Percentiles rank a stretch among this genome's conserved stretches.
These are phyloP conservation scores for Phascolomyces articulosus DNA, from an alignment of 371 early-diverging fungal species.

Conservation along the genomic window DNA sequence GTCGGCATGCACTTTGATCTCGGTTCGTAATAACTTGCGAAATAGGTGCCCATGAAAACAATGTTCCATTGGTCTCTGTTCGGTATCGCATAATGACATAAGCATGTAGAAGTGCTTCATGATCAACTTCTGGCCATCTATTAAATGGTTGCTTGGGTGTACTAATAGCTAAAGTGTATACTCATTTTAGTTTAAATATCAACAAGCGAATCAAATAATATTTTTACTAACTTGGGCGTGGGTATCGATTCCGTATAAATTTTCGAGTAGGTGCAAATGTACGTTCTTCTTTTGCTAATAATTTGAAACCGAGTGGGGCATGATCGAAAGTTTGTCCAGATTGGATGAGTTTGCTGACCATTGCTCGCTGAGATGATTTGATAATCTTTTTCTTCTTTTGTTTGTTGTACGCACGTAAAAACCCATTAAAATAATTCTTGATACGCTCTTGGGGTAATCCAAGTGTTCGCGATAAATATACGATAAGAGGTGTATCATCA, in stretches of 20 bases:
- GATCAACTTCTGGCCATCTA: conserved; percentile 11
- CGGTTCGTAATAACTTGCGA: conserved; percentile 12
- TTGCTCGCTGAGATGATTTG: not conserved
- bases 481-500: conserved; percentile 14
- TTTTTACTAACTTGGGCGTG: not conserved
- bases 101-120: conserved; percentile 15
- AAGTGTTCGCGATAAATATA: conserved; percentile 14
- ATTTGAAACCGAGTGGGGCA: not conserved
- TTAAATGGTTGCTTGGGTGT: not conserved
- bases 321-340: not conserved
- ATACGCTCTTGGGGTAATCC: conserved; percentile 15
- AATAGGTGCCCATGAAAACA: conserved; percentile 18
- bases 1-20: conserved; percentile 5
- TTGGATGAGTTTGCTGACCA: not conserved
- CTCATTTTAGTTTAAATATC: too few relatives aligned
- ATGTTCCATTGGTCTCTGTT: not conserved
- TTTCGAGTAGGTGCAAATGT: conserved; percentile 19
- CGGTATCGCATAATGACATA: conserved; percentile 22
- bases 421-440: conserved; percentile 18
- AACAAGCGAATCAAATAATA: too few relatives aligned
- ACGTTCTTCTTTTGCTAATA: not conserved
- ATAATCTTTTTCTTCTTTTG: not conserved
- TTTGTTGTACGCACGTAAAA: conserved; percentile 8
- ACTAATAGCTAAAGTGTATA: not conserved
- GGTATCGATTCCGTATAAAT: conserved; percentile 2